phyloP scores from a whole-genome alignment of 305 asterid genomes.

The Fraxinus angustifolia region DNA sequence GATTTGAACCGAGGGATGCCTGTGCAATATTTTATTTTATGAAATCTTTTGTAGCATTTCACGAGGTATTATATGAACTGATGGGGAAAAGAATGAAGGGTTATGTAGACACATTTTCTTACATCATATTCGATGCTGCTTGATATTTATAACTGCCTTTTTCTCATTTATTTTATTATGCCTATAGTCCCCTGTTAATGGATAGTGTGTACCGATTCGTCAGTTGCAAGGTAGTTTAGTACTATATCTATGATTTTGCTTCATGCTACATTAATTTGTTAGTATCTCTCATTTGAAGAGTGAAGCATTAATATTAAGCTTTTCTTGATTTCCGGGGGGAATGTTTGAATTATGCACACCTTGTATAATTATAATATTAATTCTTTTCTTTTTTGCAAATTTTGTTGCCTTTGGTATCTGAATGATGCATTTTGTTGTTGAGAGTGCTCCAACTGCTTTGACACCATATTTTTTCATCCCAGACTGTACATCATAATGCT shows the following conservation, averaged over 20 bases:
- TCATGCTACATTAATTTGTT: background rate
- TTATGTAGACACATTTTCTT: background rate
- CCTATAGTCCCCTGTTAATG: background rate
- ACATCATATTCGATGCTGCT: background rate
- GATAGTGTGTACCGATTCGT: background rate
- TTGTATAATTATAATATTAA: background rate
- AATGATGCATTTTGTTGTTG: background rate
- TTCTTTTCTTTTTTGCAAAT: background rate
- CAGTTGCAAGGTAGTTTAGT: background rate
- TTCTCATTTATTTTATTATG: background rate
- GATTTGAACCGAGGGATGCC: background rate
- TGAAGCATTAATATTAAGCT: background rate
- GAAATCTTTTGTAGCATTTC: background rate
- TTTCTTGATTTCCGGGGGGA: background rate
- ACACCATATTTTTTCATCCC: background rate
- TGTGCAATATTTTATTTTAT: background rate
- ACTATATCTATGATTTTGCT: background rate
- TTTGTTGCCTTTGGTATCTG: background rate
- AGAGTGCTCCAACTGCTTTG: constrained; percentile 6
- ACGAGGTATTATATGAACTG: background rate
- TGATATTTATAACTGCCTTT: background rate
- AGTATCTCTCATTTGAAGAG: background rate
- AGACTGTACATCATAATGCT: constrained; percentile 84
- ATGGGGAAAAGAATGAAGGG: background rate
- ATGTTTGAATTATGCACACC: background rate